Evolutionary conservation across 2,329 filamentous ascomycete genomes (phyloP), one percentile per base, ranked within the genome.

Genomic region (Didymella sp.): DNA sequence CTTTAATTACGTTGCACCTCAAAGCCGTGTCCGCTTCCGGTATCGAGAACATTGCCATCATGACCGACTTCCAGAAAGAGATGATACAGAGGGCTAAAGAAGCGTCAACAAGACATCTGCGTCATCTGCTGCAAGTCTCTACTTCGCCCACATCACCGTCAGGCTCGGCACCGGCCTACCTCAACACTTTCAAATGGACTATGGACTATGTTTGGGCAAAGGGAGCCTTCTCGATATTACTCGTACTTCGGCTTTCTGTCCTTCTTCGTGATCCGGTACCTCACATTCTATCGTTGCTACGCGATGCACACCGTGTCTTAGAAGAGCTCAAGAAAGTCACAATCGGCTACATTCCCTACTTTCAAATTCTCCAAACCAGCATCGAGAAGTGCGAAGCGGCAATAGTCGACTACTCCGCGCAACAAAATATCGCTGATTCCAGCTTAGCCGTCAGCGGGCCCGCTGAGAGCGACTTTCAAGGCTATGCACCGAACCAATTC

Each of bases 141-240:
- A 58, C 60, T 6, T 51, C 63, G 2, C 59, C 63, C 6, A 40
- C 58, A 5, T 65, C 64, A 5, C 79, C 41, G 6, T 45, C 56
- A 2, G 48, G 53, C 6, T 54, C 62, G 12, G 47, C 60, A 1
- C 54, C 56, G 7, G 48, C 65, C 2, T 85, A 85, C 61, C 77
- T 85, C 8, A 77, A 75, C 13, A 81, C 80, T 15, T 78, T 85
- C 30, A 79, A 77, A 27, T 85, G 81, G 60, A 82, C 82, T 0
- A 83, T 84, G 78, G 82, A 85, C 51, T 85, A 85, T 56, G 82
- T 85, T 19, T 85, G 83, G 82, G 83, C 82, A 0, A 85, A 85
- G 65, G 82, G 81, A 47, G 82, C 82, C 0, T 85, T 85, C 58
- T 84, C 81, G n/a, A 82, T 85, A 41, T 71, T 85, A 2, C 73